These are phyloP conservation scores for Lagenaria siceraria DNA, from an alignment of 306 rosid species.

Conservation along the genomic window DNA sequence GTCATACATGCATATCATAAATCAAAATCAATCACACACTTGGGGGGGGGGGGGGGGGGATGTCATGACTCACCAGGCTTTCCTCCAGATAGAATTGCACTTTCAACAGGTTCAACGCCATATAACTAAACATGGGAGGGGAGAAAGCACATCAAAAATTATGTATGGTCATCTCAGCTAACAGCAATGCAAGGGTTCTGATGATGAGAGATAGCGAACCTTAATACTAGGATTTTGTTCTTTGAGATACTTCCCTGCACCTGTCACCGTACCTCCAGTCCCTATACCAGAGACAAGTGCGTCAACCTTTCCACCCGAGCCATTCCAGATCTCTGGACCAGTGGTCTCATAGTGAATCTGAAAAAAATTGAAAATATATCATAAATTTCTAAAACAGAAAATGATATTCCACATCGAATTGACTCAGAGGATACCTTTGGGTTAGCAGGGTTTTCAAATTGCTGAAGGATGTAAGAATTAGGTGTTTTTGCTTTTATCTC, in stretches of 20 bases:
- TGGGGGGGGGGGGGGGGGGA: background rate
- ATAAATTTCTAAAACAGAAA: background rate
- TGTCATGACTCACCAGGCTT: constrained; percentile 58
- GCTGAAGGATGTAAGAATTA: constrained; percentile 71
- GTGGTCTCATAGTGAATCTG: constrained; percentile 86
- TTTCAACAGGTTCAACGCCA: constrained; percentile 86
- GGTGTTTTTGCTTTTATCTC: constrained; percentile 66
- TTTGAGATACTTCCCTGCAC: constrained; percentile 74
- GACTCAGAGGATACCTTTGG: constrained; percentile 42
- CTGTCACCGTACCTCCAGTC: constrained; percentile 89
- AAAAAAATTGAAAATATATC: background rate
- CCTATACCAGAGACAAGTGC: constrained; percentile 90
- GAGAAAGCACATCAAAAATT: background rate
- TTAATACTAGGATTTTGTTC: constrained; percentile 71
- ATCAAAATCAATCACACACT: no score
- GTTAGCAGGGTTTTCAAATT: constrained; percentile 85
- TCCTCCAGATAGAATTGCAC: constrained; percentile 80
- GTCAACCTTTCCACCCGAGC: constrained; percentile 60
- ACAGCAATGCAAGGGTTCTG: background rate
- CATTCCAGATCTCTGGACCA: constrained; percentile 91
- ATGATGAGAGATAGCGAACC: constrained; percentile 29
- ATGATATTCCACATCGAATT: background rate
- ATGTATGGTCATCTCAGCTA: background rate
- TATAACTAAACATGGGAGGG: constrained; percentile 33
- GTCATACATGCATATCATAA: no score